A percentile compares a stretch with the other conserved stretches of the same genome.
Conservation (phyloP, 257 asterid species). For the Ballota nigra region DNA sequence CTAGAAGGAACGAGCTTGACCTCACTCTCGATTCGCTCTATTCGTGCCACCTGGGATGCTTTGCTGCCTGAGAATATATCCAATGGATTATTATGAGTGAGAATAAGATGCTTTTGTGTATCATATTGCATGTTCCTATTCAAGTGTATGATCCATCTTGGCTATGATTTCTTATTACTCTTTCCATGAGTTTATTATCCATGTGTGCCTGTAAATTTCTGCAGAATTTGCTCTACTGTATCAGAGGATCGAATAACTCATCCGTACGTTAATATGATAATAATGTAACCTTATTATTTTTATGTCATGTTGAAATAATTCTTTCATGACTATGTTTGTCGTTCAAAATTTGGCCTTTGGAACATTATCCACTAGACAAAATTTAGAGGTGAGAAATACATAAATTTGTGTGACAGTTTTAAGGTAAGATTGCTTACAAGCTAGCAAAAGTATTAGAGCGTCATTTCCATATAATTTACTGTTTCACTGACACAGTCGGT, state of each 20-base stretch:
- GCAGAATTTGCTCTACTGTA: neutral
- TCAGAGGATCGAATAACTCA: constrained; percentile 13
- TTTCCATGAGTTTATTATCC: neutral
- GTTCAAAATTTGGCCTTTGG: too few species aligned
- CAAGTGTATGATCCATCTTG: constrained; percentile 9
- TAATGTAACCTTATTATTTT: neutral
- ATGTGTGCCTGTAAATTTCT: constrained; percentile 5
- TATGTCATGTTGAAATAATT: too few species aligned
- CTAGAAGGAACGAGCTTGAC: constrained; percentile 74
- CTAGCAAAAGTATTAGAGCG: too few species aligned
- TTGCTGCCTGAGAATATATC: constrained; percentile 33
- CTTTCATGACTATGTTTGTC: too few species aligned
- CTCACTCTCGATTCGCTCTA: constrained; percentile 77
- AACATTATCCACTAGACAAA: too few species aligned
- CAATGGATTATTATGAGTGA: constrained; percentile 9
- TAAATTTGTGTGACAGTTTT: too few species aligned
- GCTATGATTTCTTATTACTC: constrained; percentile 16
- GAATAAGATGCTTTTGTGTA: constrained; percentile 27
- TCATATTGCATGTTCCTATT: constrained; percentile 4
- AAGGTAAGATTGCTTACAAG: too few species aligned
- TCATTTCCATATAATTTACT: too few species aligned
- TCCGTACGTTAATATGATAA: neutral
- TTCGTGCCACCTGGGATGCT: constrained; percentile 78
- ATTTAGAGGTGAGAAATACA: too few species aligned
- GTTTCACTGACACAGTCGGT: too few species aligned